A percentile compares a stretch with the other conserved stretches of the same genome.
phyloP scores from a whole-genome alignment of 2,329 filamentous ascomycete genomes.

The Metarhizium album region DNA sequence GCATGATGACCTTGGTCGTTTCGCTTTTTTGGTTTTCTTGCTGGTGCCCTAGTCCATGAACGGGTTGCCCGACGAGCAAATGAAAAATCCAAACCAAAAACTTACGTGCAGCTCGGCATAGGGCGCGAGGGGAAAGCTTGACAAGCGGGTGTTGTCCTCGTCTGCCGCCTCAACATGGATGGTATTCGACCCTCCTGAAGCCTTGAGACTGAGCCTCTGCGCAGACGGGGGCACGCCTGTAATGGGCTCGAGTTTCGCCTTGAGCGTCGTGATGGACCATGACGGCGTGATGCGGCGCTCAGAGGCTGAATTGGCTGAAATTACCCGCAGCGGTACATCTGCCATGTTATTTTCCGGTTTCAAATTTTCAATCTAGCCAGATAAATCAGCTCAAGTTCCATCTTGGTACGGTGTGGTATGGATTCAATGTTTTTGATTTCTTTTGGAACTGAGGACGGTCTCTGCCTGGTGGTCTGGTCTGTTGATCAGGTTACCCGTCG shows the following conservation, averaged over 20 bases:
- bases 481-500: background rate
- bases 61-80: constrained; percentile 7
- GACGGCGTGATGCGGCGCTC: constrained; percentile 88
- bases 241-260: constrained; percentile 80
- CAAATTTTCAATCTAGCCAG: background rate
- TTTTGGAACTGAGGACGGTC: background rate
- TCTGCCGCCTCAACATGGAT: constrained; percentile 58
- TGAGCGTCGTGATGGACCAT: constrained; percentile 80
- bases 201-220: constrained; percentile 65
- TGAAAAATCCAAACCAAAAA: constrained; percentile 19
- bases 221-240: constrained; percentile 78
- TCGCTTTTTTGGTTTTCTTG: background rate
- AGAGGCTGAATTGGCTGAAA: constrained; percentile 66
- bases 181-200: constrained; percentile 40
- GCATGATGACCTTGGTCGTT: background rate
- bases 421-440: background rate
- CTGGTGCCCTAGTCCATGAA: constrained; percentile 3
- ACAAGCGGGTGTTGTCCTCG: constrained; percentile 59
- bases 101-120: constrained; percentile 76
- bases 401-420: background rate
- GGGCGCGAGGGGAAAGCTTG: constrained; percentile 54
- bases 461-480: background rate
- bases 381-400: background rate
- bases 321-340: constrained; percentile 66
- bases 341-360: constrained; percentile 34